Evolutionary conservation across 2,329 filamentous ascomycete genomes (phyloP), one percentile per base, ranked within the genome.

Genomic region (Hortaea werneckii): DNA sequence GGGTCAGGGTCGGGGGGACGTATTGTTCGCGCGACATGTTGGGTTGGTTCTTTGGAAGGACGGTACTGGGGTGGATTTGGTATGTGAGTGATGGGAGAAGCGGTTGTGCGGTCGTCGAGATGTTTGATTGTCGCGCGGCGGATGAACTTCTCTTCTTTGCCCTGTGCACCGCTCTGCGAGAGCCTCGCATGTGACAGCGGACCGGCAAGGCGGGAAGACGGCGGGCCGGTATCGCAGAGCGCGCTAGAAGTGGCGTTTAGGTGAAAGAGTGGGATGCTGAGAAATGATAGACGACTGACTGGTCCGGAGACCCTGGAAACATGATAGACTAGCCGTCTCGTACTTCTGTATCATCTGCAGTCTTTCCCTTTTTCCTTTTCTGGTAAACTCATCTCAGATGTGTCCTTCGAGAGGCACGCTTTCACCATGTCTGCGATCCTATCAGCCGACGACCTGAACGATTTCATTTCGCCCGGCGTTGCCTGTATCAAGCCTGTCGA

Each of bases 401-500:
- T 61, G 56, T 59, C 55, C 56, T 37, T 53, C 51, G 35, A 40
- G 55, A 59, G 57, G 58, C 42, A 4, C 10, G 5, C 20, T 29
- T 11, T 2, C 41, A 51, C 28, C 41, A 98, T 98, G 92, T 95
- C 88, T 64, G 92, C 92, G 52, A 98, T 98, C 60, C 83, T 98
- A 59, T 96, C 89, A 46, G 83, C 85, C 60, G 90, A 98, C 72
- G 89, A 95, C 66, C 76, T 98, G 50, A 98, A 98, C 74, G 92
- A 98, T 74, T 98, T 98, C 71, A 98, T 98, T 64, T 92, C 86
- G 47, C 92, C 92, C 10, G 89, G 90, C 51, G 89, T 98, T 61
- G 92, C 92, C 52, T 98, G 92, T 70, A 96, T 98, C 67, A 96
- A 98, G 63, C 92, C 92, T 28, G 77, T 98, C 63, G 92, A 98